Base-by-base conservation (phyloP, 495 filamentous ascomycete species). In the Cudoniella acicularis region DNA sequence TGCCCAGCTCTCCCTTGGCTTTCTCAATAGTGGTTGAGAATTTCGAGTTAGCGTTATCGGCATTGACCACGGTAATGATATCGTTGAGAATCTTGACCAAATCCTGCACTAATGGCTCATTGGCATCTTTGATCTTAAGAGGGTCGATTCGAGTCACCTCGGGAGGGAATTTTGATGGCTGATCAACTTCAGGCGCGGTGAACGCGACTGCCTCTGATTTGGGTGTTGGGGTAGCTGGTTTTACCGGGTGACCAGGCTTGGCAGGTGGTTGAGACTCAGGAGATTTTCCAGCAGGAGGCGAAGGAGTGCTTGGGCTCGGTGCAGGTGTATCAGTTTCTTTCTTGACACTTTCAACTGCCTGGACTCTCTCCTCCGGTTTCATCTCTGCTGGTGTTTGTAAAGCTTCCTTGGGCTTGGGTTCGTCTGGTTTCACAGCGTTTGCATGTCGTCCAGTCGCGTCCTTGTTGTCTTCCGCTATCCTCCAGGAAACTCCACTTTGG, bases 51-150 rank as follows among this genome's bases (percentile, higher is more conserved):
- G 82, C 77, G 55, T 87, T 84, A 65, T 96, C 92, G 54, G 88
- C 85, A 70, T 96, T 96, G 56, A 97, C 84, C 26, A 93, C 88
- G 1, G 88, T 84, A 69, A 98, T 96, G 69, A 98, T 87, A 72
- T 93, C 89, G 73, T 98, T 98, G 62, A 98, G 79, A 67, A 94
- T 91, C 75, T 89, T 93, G 54, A 94, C 88, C n/a, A 98, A 77
- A 67, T 97, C 90, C 72, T 96, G 91, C 3, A 97, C 89, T 21
- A 96, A 77, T 3, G 90, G 86, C 65, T 98, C 94, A 57, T 87
- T 83, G 56, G 89, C 89, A 63, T 86, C 81, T 52, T 79, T 76
- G 40, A 92, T 79, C 49, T 84, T 80, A 26, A 96, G 69, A 25
- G 88, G 83, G 65, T 93, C 89, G 58, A 98, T 88, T 16, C 80